A percentile compares a stretch with the other conserved stretches of the same genome.
phyloP scores from a whole-genome alignment of 192 early-diverging fungal species.

The Radiomyces spectabilis region DNA sequence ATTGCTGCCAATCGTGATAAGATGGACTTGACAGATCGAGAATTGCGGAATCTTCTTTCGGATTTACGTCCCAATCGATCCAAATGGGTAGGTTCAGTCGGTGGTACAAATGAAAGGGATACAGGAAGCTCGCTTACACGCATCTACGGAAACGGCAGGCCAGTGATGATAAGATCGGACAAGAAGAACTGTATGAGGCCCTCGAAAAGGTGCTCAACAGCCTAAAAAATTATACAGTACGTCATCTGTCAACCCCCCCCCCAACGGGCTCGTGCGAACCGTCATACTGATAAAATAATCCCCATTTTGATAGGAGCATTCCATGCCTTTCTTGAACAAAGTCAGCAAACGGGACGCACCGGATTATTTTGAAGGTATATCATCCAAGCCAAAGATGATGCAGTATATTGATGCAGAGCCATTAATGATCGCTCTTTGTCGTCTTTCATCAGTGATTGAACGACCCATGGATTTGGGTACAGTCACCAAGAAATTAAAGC shows the following conservation, averaged over 20 bases:
- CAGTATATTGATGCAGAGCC: too few relatives aligned
- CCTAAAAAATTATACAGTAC: constrained; percentile 68
- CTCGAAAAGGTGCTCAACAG: constrained; percentile 78
- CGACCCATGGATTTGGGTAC: constrained; percentile 91
- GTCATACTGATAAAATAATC: too few relatives aligned
- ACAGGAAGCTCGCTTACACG: too few relatives aligned
- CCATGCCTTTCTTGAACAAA: constrained; percentile 76
- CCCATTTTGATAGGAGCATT: constrained; percentile 55
- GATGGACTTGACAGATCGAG: constrained; percentile 55
- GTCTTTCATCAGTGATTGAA: constrained; percentile 62
- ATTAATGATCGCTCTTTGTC: neutral
- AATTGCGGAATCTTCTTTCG: constrained; percentile 65
- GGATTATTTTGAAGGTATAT: constrained; percentile 74
- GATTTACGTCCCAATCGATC: constrained; percentile 74
- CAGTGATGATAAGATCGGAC: constrained; percentile 76
- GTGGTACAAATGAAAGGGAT: too few relatives aligned
- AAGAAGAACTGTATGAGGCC: constrained; percentile 88
- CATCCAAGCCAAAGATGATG: too few relatives aligned
- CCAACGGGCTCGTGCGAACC: too few relatives aligned
- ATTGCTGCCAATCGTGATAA: constrained; percentile 65
- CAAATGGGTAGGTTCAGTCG: constrained; percentile 89
- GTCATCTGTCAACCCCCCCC: neutral
- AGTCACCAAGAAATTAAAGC: constrained; percentile 80
- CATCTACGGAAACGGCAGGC: constrained; percentile 45
- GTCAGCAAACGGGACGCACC: constrained; percentile 88